These are phyloP conservation scores for Panaeolus papilionaceus DNA, from an alignment of 768 basidiomycete genomes.

Conservation along the genomic window DNA sequence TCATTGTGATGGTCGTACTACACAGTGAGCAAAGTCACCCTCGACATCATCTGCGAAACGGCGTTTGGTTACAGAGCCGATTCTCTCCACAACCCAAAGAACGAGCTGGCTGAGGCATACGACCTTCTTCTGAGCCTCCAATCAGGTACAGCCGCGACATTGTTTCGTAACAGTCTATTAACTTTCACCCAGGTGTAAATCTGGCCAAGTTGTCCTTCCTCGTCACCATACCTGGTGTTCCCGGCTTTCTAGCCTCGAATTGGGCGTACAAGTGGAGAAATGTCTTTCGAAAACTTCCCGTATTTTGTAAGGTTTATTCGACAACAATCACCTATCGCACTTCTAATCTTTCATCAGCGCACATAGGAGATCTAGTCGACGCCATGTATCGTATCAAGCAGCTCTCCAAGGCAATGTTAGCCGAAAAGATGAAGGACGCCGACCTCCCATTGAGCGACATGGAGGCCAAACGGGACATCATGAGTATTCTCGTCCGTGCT, in stretches of 20 bases:
- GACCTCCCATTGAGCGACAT: constrained; percentile 39
- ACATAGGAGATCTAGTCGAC: constrained; percentile 36
- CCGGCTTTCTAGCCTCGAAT: constrained; percentile 37
- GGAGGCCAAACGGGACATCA: constrained; percentile 54
- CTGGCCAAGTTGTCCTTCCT: constrained; percentile 40
- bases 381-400: constrained; percentile 49
- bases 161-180: constrained; percentile 1
- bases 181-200: constrained; percentile 32
- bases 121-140: constrained; percentile 49
- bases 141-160: constrained; percentile 31
- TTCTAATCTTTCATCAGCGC: constrained; percentile 22
- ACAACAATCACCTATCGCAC: background rate
- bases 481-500: constrained; percentile 55
- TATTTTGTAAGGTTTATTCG: constrained; percentile 25
- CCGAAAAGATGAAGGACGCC: constrained; percentile 46
- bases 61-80: constrained; percentile 55
- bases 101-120: constrained; percentile 54
- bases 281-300: constrained; percentile 33
- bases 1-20: background rate
- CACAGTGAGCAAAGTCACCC: constrained; percentile 55
- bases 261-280: constrained; percentile 44
- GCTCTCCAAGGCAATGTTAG: constrained; percentile 47
- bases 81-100: constrained; percentile 50
- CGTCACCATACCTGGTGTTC: constrained; percentile 43
- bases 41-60: constrained; percentile 59